Base-by-base conservation (phyloP, 164 flowering plant species). In the Berberis thunbergii region DNA sequence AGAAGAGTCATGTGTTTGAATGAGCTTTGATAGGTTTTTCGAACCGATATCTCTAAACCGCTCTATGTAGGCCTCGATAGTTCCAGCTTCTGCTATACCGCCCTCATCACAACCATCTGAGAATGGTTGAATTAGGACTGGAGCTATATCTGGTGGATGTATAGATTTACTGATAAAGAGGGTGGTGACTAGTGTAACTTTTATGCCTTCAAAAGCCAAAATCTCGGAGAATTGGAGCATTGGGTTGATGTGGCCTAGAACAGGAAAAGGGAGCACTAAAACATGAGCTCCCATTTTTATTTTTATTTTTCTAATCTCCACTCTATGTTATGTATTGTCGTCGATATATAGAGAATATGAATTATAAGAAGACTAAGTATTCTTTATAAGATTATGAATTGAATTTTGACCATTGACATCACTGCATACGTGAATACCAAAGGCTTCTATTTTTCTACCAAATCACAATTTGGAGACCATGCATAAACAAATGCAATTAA, bases 81-180 rank as follows among this genome's bases (percentile, higher is more conserved):
- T 49, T 5, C 6, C 41, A 4, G 61, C 67, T 2, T 55, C 60
- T 2, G 4, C 8, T 2, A 52, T 43, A n/a, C 71, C 71, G 0
- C 58, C 67, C 3, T 64, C 61, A 26, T 67, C 75, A 54, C 13
- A 67, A 43, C 74, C 74, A 11, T 72, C 74, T 6, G 70, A 67
- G 45, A 67, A 67, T 40, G 60, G 4, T 41, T 61, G 54, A 10
- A 61, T 7, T 11, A n/a, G 52, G 10, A 72, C 57, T 26, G 10
- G 10, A 52, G 13, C n/a, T 26, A 26, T 26, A 52, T 52, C n/a
- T 3, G 10, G 4, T 12, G 4, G 2, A 39, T 44, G 10, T 6
- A 45, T 45, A 41, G 64, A 60, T 2, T 60, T 60, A 13, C 39
- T 11, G 1, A 46, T 43, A 40, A 1, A 52, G 2, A 38, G 4